Conservation (phyloP, 768 basidiomycete species). For the Termitomyces sp. region DNA sequence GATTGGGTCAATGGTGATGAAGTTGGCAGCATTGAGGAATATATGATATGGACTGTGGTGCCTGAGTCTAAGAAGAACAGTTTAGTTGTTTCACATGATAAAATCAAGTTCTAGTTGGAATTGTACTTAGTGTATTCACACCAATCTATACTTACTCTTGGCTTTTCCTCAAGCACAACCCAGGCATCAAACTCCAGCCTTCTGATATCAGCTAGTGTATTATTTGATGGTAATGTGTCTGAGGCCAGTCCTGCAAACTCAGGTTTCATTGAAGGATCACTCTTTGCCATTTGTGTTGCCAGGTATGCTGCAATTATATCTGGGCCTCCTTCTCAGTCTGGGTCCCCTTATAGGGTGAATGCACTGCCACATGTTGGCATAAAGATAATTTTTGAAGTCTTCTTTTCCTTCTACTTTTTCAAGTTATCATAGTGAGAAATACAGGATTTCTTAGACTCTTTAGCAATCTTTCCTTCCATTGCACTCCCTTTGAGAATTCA, state of each 20-base stretch:
- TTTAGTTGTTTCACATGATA: background rate
- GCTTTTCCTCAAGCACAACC: background rate
- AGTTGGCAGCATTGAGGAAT: background rate
- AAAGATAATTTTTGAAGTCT: too few relatives aligned
- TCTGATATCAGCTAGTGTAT: background rate
- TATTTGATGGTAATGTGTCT: background rate
- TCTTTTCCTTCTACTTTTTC: too few relatives aligned
- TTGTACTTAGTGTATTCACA: background rate
- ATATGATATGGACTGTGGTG: background rate
- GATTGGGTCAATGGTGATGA: background rate
- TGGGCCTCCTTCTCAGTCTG: too few relatives aligned
- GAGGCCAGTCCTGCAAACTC: background rate
- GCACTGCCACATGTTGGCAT: too few relatives aligned
- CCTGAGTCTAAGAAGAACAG: background rate
- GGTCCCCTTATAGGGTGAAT: too few relatives aligned
- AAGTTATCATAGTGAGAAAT: too few relatives aligned
- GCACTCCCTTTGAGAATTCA: too few relatives aligned
- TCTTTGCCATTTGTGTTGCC: background rate
- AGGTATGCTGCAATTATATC: background rate
- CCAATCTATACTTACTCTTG: too few relatives aligned
- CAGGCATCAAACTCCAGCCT: background rate
- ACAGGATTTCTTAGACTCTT: too few relatives aligned
- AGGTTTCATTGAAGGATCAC: too few relatives aligned
- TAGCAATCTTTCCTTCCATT: too few relatives aligned
- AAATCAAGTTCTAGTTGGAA: background rate